Evolutionary conservation across 257 asterid genomes (phyloP), one percentile per base, ranked within the genome.

Genomic region (Avicennia marina): DNA sequence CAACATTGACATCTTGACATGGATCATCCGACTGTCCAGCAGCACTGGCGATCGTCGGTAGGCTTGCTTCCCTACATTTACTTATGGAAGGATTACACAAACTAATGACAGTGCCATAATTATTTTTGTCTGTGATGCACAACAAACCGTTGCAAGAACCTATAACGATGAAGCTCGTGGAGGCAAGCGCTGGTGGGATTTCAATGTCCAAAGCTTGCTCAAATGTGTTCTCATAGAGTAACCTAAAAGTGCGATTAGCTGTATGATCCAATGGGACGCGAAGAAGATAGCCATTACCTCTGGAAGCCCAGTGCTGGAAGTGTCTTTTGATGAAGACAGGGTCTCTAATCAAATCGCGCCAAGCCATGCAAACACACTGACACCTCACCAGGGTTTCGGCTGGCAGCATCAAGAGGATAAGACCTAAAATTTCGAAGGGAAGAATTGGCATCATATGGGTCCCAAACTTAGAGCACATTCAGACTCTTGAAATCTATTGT

Each of bases 91-190:
- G 76, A n/a, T 70, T 64, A 9, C 44, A 51, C 34, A 70, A 6
- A 12, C 36, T 58, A n/a, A 64, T 25, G 32, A 11, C 43, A 17
- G 12, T 17, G 5, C 54, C 49, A 51, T 16, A 41, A 7, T 8
- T 12, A 16, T 6, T 7, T 1, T 11, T 7, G 11, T 34, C 68
- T 3, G 55, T 21, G 25, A 68, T 15, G 12, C 68, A 56, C 27
- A 62, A 36, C 19, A 68, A 21, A 15, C 74, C 69, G 20, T 68
- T 68, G 18, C n/a, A 44, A 6, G 68, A 60, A 53, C 59, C 42
- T 1, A 61, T 29, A 10, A 53, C 9, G n/a, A 18, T 0, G 15
- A 36, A 45, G 11, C n/a, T 4, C 20, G 20, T 25, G 1, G 11
- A 26, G 0, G 17, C 18, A 1, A 27, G 32, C 4, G 39, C 42